These are phyloP conservation scores for Jacaranda copaia DNA, from an alignment of 257 asterid genomes.

Conservation along the genomic window DNA sequence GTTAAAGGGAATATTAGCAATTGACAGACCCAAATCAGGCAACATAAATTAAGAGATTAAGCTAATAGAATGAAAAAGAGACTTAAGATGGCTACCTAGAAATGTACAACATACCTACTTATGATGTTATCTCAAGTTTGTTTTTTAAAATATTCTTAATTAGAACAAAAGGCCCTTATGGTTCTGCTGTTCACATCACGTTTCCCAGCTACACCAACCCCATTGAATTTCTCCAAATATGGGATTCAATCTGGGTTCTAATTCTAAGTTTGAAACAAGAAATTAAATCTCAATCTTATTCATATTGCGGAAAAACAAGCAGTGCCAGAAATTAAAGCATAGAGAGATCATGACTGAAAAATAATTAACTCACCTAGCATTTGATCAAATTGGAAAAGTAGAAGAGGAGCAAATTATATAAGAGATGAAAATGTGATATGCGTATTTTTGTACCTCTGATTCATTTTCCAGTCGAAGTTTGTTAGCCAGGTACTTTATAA, in stretches of 20 bases:
- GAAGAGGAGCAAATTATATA: not conserved
- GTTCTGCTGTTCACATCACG: slow-evolving; percentile 71
- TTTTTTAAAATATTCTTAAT: not conserved
- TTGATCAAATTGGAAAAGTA: not conserved
- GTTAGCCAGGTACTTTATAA: slow-evolving; percentile 80
- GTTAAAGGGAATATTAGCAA: slow-evolving; percentile 20
- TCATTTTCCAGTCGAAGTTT: slow-evolving; percentile 86
- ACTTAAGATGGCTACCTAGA: slow-evolving; percentile 45
- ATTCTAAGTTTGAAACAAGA: too few relatives aligned
- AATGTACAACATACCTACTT: slow-evolving; percentile 69
- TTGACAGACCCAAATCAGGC: slow-evolving; percentile 24
- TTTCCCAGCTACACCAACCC: slow-evolving; percentile 49
- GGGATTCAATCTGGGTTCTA: not conserved
- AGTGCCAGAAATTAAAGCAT: too few relatives aligned
- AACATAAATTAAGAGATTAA: slow-evolving; percentile 33
- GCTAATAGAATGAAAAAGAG: slow-evolving; percentile 48
- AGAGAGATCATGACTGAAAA: not conserved
- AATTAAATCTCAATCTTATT: too few relatives aligned
- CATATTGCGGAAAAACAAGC: too few relatives aligned
- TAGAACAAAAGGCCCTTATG: slow-evolving; percentile 40
- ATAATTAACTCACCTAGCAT: slow-evolving; percentile 11
- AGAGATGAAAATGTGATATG: not conserved
- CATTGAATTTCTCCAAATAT: slow-evolving; percentile 8
- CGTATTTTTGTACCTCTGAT: slow-evolving; percentile 71
- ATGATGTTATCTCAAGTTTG: slow-evolving; percentile 49